Base-by-base conservation (phyloP, 495 filamentous ascomycete genomes). In the Penicillium cinerascens region DNA sequence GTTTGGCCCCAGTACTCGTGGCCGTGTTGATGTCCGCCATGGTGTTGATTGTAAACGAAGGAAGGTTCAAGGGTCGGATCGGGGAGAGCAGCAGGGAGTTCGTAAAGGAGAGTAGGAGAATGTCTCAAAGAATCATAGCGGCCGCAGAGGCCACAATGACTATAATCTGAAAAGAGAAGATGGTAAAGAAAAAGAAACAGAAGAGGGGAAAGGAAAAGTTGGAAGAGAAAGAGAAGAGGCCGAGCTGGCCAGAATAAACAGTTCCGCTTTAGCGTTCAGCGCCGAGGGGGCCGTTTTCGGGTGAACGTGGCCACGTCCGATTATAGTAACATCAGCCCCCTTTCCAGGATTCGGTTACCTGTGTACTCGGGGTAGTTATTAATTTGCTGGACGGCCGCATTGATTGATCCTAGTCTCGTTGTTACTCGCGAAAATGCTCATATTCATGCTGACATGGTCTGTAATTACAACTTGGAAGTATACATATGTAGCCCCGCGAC, bases 1-100 rank as follows among this genome's bases (percentile, higher is more conserved):
- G 66, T 33, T 87, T 81, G 51, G 82, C 77, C 63, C 88, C 91
- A 36, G 89, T 88, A 52, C 81, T 83, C 59, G 81, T 71, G 25
- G 65, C 72, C 50, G 60, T 57, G 48, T 71, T 63, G 33, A 55
- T 55, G 42, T 58, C 67, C 27, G 69, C 60, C 69, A 72, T 72
- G 21, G 18, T 60, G 57, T 35, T 41, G 22, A 38, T 29, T 45
- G 40, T 33, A 23, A 56, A 42, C 9, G 23, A 40, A 16, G 44
- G 27, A 46, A 27, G 23, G 33, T 35, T 20, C 4, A 15, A 40
- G 27, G 35, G 39, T 39, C 22, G 51, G 51, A 42, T 49, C 21
- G 27, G 26, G 29, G 35, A 41, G n/a, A n/a, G n/a, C n/a, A n/a
- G n/a, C n/a, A 35, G 29, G 18, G 36, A 22, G 11, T 49, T 36